Base-by-base conservation (phyloP, 192 early-diverging fungal species). In the Coemansia aciculifera region DNA sequence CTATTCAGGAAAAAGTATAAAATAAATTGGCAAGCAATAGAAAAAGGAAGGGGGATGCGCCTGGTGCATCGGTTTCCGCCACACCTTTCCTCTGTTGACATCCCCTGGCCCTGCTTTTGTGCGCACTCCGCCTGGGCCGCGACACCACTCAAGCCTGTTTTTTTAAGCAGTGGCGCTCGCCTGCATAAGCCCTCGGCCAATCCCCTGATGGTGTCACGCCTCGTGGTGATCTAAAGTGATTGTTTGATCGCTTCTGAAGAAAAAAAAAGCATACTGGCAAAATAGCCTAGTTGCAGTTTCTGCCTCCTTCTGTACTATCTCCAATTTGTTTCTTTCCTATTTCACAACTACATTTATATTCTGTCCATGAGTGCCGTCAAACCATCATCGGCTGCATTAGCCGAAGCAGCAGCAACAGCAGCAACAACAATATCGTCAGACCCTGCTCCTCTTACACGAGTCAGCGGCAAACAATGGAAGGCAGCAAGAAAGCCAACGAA, bases 381-480 rank as follows among this genome's bases (percentile, higher is more conserved):
- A 27, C 11, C 24, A 8, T n/a, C 23, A 49, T 32, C 38, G 54
- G 59, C 68, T 60, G 44, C 56, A 59, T 31, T 37, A 64, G 15
- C 29, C 44, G 44, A n/a, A 39, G 24, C 37, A 46, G 56, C 71
- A 66, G 44, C 48, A 40, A 32, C 59, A 60, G 2, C 59, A 60
- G 2, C 27, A 8, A 15, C 29, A 21, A 10, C 15, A 21, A 61
- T 4, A 54, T 27, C 57, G 11, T 51, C 67, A 31, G 24, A 70
- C 54, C 36, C 40, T 39, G 43, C 71, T 6, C 72, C 80, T 5
- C 66, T 69, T n/a, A 64, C 72, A 10, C 75, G 80, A 31, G 73
- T 83, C 17, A 77, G 74, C 42, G 81, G 81, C n/a, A 61, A 68
- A 29, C 36, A 64, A n/a, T 83, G 81, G 81, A 83, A 83, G 81